phyloP scores from a whole-genome alignment of 306 rosid genomes.

The Ziziphus jujuba region DNA sequence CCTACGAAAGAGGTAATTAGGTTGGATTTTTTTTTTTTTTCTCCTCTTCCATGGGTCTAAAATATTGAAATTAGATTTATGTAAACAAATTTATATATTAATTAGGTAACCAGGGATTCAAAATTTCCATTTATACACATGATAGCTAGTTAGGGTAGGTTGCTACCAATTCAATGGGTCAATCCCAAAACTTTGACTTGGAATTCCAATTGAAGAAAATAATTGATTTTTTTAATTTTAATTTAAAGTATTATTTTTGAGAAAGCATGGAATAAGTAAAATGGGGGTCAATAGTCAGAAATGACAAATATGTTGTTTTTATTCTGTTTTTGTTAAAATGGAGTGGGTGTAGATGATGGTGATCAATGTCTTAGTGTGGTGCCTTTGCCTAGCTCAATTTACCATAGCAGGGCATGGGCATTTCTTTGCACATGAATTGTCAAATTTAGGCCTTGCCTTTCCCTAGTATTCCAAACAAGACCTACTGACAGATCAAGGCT shows the following conservation, averaged over 20 bases:
- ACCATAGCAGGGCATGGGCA: slow-evolving; percentile 18
- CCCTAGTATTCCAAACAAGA: background rate
- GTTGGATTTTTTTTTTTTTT: too few species aligned
- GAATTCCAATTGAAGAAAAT: background rate
- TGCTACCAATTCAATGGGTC: slow-evolving; percentile 16
- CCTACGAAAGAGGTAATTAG: too few species aligned
- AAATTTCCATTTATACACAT: background rate
- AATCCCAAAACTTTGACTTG: slow-evolving; percentile 24
- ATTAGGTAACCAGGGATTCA: background rate
- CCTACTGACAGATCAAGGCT: slow-evolving; percentile 13
- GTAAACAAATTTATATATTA: background rate
- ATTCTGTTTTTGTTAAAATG: slow-evolving; percentile 5
- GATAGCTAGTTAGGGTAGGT: slow-evolving; percentile 19
- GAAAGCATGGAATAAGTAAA: background rate
- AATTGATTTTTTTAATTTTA: too few species aligned
- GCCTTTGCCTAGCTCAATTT: slow-evolving; percentile 10
- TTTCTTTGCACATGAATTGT: background rate
- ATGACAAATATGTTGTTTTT: slow-evolving; percentile 46
- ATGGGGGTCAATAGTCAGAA: slow-evolving; percentile 43
- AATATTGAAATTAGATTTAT: background rate
- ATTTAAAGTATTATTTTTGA: background rate
- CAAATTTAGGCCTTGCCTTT: slow-evolving; percentile 9
- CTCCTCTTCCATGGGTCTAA: too few species aligned
- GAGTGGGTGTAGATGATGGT: slow-evolving; percentile 2
- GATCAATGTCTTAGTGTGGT: slow-evolving; percentile 22